Evolutionary conservation across 176 grass and related monocot genomes (phyloP).

Genomic region (Aegilops speltoides): DNA sequence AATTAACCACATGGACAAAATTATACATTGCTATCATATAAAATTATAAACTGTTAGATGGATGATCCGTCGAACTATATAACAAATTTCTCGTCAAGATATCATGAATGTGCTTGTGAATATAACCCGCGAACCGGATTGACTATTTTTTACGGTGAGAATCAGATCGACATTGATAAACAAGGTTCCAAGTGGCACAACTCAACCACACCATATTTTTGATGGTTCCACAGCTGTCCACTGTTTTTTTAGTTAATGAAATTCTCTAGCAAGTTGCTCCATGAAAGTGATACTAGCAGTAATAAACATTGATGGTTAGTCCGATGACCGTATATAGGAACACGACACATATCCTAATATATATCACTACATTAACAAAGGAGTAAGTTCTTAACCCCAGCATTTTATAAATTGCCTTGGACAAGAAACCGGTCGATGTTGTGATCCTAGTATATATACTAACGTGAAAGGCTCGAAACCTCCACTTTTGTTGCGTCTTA

Average conservation of each 20-base stretch:
- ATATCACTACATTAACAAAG: too few species aligned
- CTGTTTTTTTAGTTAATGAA: neutral
- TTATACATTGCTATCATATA: neutral
- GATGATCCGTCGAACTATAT: neutral
- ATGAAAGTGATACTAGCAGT: neutral
- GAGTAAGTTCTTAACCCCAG: too few species aligned
- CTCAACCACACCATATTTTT: neutral
- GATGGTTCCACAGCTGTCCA: neutral
- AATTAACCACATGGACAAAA: neutral
- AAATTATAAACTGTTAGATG: neutral
- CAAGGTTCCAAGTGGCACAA: neutral
- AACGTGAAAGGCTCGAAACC: neutral
- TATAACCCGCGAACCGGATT: neutral
- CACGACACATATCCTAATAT: too few species aligned
- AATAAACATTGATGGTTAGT: neutral
- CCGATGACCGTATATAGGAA: neutral
- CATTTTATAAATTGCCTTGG: too few species aligned
- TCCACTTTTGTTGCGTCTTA: too few species aligned
- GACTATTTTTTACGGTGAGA: too few species aligned
- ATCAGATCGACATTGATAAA: neutral
- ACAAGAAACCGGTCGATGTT: too few species aligned
- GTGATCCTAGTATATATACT: too few species aligned
- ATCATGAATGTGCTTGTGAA: neutral
- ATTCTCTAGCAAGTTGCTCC: neutral
- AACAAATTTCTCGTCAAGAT: neutral